Evolutionary conservation across 345 rosid genomes (phyloP).

Genomic region (Eucalyptus sp.): DNA sequence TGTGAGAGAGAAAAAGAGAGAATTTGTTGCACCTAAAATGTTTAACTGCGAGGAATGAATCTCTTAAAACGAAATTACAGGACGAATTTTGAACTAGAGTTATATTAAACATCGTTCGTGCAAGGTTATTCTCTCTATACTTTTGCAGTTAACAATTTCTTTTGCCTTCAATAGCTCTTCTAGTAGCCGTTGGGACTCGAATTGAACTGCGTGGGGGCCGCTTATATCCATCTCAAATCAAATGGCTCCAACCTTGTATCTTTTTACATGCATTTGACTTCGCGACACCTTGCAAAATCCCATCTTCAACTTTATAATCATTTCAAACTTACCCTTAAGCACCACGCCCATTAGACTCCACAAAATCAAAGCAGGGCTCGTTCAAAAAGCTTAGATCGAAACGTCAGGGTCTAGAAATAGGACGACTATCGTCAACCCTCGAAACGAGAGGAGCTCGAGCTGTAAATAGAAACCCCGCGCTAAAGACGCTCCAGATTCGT

Average conservation of each 20-base stretch:
- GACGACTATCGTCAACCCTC: not conserved
- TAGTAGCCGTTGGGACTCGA: not conserved
- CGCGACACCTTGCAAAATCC: not conserved
- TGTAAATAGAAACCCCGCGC: not conserved
- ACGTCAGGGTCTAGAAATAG: not conserved
- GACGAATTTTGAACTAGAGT: not conserved
- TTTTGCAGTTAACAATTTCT: not conserved
- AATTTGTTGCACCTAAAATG: not conserved
- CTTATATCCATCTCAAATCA: not conserved
- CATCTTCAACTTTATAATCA: not conserved
- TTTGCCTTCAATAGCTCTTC: not conserved
- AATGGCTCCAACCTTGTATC: not conserved
- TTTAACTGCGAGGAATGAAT: not conserved
- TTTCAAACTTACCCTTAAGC: not conserved
- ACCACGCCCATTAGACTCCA: not conserved
- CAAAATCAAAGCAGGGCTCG: not conserved
- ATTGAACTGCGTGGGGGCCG: not conserved
- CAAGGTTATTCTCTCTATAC: not conserved
- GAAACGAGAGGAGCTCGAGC: not conserved
- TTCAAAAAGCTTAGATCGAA: not conserved
- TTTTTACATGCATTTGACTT: not conserved
- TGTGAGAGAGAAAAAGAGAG: not conserved
- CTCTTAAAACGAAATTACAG: not conserved
- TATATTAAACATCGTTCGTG: not conserved
- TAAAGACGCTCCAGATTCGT: not conserved